These are phyloP conservation scores for Phialophora expanda DNA, from an alignment of 2,329 filamentous ascomycete species.

Conservation along the genomic window DNA sequence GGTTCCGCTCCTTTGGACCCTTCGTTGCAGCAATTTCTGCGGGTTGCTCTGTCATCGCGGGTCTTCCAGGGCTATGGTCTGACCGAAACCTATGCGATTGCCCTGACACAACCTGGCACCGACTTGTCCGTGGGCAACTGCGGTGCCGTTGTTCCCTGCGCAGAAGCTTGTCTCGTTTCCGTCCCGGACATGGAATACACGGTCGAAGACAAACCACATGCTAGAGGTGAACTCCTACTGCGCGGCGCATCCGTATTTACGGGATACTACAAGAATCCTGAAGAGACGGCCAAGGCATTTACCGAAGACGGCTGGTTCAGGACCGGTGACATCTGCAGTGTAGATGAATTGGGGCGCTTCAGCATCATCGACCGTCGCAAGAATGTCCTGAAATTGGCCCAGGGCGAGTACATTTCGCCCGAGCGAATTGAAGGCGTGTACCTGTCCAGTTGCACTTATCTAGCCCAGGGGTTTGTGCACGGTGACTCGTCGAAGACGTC, in stretches of 20 bases:
- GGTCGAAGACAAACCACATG: slow-evolving; percentile 82
- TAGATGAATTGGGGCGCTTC: slow-evolving; percentile 86
- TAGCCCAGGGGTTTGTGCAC: slow-evolving; percentile 85
- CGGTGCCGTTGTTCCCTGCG: slow-evolving; percentile 69
- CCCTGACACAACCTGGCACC: slow-evolving; percentile 68
- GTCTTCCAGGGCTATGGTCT: slow-evolving; percentile 90
- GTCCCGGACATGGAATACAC: slow-evolving; percentile 95
- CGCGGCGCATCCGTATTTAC: slow-evolving; percentile 80
- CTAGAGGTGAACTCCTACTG: slow-evolving; percentile 86
- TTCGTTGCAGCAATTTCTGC: slow-evolving; percentile 83
- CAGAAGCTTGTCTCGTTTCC: slow-evolving; percentile 81
- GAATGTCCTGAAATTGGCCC: slow-evolving; percentile 97
- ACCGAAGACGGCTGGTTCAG: slow-evolving; percentile 95
- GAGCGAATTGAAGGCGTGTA: slow-evolving; percentile 97
- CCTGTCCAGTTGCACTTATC: slow-evolving; percentile 76
- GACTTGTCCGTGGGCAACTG: slow-evolving; percentile 83
- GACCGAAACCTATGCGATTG: slow-evolving; percentile 88
- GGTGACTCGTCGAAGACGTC: slow-evolving; percentile 82
- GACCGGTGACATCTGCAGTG: slow-evolving; percentile 85
- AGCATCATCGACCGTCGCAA: slow-evolving; percentile 95
- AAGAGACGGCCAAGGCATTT: slow-evolving; percentile 81
- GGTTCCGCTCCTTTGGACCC: slow-evolving; percentile 92
- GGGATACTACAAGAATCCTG: slow-evolving; percentile 88
- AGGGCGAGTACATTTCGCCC: slow-evolving; percentile 97
- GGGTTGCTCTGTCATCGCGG: slow-evolving; percentile 77